Evolutionary conservation across 1,284 basidiomycete species (phyloP).

Genomic region (Sanghuangporus sanghuang): DNA sequence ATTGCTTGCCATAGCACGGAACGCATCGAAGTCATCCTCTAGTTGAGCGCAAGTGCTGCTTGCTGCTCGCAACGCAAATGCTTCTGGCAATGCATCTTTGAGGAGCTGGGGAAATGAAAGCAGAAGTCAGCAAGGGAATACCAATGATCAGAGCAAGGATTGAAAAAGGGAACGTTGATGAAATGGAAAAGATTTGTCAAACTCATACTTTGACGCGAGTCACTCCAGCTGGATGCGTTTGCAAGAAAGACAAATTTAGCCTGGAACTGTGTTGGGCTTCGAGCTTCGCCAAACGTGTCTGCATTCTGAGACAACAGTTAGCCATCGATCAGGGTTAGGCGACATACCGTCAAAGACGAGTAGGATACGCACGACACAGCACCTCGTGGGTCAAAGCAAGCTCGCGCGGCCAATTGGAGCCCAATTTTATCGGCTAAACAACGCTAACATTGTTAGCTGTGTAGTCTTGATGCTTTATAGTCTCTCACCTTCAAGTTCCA

Average conservation of each 20-base stretch:
- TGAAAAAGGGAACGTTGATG: neutral
- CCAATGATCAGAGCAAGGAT: neutral
- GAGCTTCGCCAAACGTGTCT: conserved; percentile 51
- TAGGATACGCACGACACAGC: conserved; percentile 53
- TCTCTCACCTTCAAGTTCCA: conserved; percentile 74
- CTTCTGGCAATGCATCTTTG: conserved; percentile 51
- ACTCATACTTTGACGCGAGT: conserved; percentile 62
- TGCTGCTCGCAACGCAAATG: conserved; percentile 43
- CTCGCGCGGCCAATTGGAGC: conserved; percentile 64
- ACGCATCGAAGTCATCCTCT: conserved; percentile 19
- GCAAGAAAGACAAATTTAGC: conserved; percentile 44
- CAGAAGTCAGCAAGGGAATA: neutral
- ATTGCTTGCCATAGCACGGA: neutral
- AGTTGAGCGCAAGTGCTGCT: conserved; percentile 42
- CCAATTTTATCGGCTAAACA: conserved; percentile 73
- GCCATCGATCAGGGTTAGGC: neutral
- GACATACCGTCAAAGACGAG: conserved; percentile 8
- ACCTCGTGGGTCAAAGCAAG: conserved; percentile 78
- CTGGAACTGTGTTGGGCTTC: conserved; percentile 34
- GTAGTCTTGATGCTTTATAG: neutral
- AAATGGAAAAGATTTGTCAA: neutral
- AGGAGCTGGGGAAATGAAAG: conserved; percentile 37
- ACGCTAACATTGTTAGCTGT: neutral
- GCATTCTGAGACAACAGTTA: conserved; percentile 46
- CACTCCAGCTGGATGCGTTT: conserved; percentile 73